Base-by-base conservation (phyloP, 1,284 basidiomycete genomes). In the Microbotryum violaceum region DNA sequence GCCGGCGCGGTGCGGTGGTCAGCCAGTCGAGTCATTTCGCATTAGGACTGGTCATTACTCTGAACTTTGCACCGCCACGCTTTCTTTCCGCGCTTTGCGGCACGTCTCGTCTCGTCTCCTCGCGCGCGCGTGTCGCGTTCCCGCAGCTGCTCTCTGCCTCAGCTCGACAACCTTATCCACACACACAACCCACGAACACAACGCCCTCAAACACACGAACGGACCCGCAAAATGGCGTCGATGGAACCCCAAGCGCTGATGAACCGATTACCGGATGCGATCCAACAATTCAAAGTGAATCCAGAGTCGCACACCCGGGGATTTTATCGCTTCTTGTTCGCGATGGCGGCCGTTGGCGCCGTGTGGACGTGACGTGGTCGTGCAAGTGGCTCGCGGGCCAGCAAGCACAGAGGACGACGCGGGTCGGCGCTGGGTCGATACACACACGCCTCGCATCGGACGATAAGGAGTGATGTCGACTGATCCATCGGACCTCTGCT, bases 181-280 rank as follows among this genome's bases (percentile, higher is more conserved):
- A 25, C 42, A 6, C 51, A 25, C 42, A n/a, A 23, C 18, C 46
- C n/a, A 5, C 18, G n/a, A n/a, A 23, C 37, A 46, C 31, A 8
- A 18, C 9, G 33, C 6, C 56, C 31, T 31, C 31, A 31, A 31
- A 31, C 31, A 2, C 21, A 49, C 48, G 29, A 49, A 49, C 23
- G 8, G 7, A 49, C 48, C 12, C 48, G 29, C 48, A 29, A 53
- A 2, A 31, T 31, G 31, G 8, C 37, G 57, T 8, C 23, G n/a
- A 58, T 58, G 57, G 57, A 58, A 48, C 31, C 57, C 25, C 49
- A 52, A 53, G 49, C 57, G 2, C 44, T 58, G 25, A 54, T 58
- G 7, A n/a, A 52, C 12, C 57, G 57, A 14, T 29, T 58, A 20
- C 57, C 57, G 21, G 57, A 52, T 10, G 37, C 37, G 42, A 33